phyloP scores from a whole-genome alignment of 2,329 filamentous ascomycete genomes.

The Capronia epimyces region DNA sequence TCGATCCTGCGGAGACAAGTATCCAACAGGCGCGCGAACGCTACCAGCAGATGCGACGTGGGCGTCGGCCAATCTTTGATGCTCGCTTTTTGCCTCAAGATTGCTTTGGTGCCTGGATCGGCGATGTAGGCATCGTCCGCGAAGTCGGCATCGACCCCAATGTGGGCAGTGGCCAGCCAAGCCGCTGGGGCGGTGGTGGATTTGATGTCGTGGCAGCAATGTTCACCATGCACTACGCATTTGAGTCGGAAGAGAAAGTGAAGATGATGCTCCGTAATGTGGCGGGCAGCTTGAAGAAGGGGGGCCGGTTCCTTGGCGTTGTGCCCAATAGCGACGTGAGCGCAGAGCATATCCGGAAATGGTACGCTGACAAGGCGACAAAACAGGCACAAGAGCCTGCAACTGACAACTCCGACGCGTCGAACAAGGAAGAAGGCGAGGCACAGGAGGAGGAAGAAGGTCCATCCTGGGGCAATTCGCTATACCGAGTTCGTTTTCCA shows the following conservation, averaged over 20 bases:
- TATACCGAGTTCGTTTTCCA: slow-evolving; percentile 80
- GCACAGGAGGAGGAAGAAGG: slow-evolving; percentile 49
- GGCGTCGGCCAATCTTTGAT: slow-evolving; percentile 64
- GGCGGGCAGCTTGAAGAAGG: slow-evolving; percentile 82
- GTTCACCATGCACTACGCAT: slow-evolving; percentile 99
- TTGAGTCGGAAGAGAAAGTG: slow-evolving; percentile 85
- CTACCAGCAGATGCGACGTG: slow-evolving; percentile 65
- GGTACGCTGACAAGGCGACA: slow-evolving; percentile 57
- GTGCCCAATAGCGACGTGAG: slow-evolving; percentile 97
- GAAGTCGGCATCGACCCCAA: slow-evolving; percentile 82
- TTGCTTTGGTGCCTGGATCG: slow-evolving; percentile 80
- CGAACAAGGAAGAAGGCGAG: slow-evolving; percentile 36
- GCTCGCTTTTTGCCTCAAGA: slow-evolving; percentile 87
- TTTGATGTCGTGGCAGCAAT: slow-evolving; percentile 98
- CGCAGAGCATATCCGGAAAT: slow-evolving; percentile 67
- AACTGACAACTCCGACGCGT: slow-evolving; percentile 11
- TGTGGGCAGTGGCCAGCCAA: slow-evolving; percentile 51
- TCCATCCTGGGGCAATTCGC: slow-evolving; percentile 81
- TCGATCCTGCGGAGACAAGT: slow-evolving; percentile 87
- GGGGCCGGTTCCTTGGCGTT: slow-evolving; percentile 86
- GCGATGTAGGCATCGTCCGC: slow-evolving; percentile 71
- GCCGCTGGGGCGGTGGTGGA: slow-evolving; percentile 65
- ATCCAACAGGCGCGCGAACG: slow-evolving; percentile 85
- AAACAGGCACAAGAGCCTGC: slow-evolving; percentile 38
- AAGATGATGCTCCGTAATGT: slow-evolving; percentile 92